Conservation (phyloP, 306 rosid genomes). For the Corylus americana region DNA sequence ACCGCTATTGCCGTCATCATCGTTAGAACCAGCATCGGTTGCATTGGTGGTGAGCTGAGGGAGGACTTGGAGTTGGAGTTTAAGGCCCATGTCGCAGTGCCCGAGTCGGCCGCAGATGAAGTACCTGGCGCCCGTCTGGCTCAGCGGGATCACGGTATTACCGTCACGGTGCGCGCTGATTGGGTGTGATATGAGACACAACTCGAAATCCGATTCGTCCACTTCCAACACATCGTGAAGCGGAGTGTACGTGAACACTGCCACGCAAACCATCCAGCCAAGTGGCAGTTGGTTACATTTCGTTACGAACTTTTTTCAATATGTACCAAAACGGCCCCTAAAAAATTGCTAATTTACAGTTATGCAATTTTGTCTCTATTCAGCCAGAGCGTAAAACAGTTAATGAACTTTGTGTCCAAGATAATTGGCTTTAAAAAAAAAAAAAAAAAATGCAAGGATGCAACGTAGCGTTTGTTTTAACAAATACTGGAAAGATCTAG, state of each 20-base stretch:
- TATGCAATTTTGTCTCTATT: too few species aligned
- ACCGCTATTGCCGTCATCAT: neutral
- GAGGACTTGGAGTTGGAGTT: conserved; percentile 53
- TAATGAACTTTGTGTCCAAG: neutral
- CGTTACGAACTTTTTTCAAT: neutral
- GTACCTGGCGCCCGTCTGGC: conserved; percentile 48
- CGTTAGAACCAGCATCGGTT: conserved; percentile 4
- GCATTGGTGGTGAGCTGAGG: conserved; percentile 38
- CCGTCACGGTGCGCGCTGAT: conserved; percentile 47
- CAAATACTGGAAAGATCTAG: neutral
- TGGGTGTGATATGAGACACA: conserved; percentile 51
- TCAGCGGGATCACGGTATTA: conserved; percentile 58
- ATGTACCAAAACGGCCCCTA: neutral
- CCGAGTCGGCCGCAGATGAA: conserved; percentile 72
- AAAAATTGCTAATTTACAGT: too few species aligned
- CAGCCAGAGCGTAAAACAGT: neutral
- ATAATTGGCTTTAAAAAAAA: neutral
- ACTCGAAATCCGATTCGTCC: conserved; percentile 41
- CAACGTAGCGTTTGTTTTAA: conserved; percentile 3
- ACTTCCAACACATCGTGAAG: conserved; percentile 74
- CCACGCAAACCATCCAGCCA: neutral
- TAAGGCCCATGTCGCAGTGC: conserved; percentile 73
- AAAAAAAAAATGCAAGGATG: neutral
- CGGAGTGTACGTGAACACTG: conserved; percentile 81
- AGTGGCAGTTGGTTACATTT: too few species aligned